Percentiles rank a stretch among this genome's conserved stretches.
These are phyloP conservation scores for Suillus luteus DNA, from an alignment of 768 basidiomycete species.

Conservation along the genomic window DNA sequence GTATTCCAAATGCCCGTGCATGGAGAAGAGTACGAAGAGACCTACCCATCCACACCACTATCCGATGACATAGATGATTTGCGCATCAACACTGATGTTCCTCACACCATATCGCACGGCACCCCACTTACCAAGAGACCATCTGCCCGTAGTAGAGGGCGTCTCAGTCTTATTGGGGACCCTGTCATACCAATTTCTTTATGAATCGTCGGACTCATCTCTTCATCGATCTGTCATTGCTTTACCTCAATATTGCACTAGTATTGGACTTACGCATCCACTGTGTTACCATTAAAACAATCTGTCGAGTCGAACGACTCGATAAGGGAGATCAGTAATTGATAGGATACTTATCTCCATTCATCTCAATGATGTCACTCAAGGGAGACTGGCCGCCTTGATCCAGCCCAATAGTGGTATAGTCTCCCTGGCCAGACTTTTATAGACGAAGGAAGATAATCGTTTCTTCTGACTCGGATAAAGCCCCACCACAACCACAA, in stretches of 20 bases:
- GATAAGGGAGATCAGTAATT: background rate
- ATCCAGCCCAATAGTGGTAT: background rate
- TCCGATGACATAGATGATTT: slow-evolving; percentile 36
- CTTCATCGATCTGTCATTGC: slow-evolving; percentile 6
- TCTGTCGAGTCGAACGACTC: background rate
- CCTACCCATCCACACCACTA: slow-evolving; percentile 36
- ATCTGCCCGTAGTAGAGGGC: slow-evolving; percentile 57
- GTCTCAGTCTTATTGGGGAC: slow-evolving; percentile 45
- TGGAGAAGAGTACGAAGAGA: slow-evolving; percentile 37
- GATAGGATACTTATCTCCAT: background rate
- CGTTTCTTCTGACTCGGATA: background rate
- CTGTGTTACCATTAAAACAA: background rate
- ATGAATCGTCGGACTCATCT: slow-evolving; percentile 7
- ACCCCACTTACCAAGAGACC: slow-evolving; percentile 72
- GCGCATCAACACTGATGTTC: slow-evolving; percentile 41
- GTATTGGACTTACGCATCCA: slow-evolving; percentile 10
- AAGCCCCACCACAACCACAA: slow-evolving; percentile 9
- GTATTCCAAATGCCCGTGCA: slow-evolving; percentile 48
- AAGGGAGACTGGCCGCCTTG: background rate
- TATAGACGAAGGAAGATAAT: background rate
- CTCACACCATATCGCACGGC: slow-evolving; percentile 19
- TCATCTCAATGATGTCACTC: background rate
- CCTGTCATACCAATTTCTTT: slow-evolving; percentile 24
- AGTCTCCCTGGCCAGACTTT: background rate
- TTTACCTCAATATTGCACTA: slow-evolving; percentile 7